A percentile compares a stretch with the other conserved stretches of the same genome.
phyloP scores from a whole-genome alignment of 371 early-diverging fungal species.

The Lichtheimia ornata region DNA sequence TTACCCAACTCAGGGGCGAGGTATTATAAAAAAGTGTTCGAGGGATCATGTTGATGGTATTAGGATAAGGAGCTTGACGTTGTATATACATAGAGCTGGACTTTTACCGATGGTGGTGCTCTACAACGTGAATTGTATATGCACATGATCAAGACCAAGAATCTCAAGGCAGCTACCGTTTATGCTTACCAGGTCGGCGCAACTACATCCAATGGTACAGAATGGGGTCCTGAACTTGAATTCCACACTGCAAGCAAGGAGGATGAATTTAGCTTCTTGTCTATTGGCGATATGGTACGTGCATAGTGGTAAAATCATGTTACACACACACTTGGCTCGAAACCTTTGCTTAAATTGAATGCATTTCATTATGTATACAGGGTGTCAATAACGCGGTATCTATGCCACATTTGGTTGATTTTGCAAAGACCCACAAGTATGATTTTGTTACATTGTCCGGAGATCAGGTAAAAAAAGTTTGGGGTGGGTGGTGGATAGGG shows the following conservation, averaged over 20 bases:
- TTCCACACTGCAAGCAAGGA: conserved; percentile 38
- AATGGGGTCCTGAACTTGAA: conserved; percentile 33
- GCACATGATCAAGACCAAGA: conserved; percentile 24
- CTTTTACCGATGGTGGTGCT: conserved; percentile 30
- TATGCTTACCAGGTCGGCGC: conserved; percentile 36
- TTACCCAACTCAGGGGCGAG: too few relatives aligned
- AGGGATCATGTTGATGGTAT: too few relatives aligned
- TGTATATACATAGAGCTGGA: conserved; percentile 19
- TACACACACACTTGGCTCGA: too few relatives aligned
- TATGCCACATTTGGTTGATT: conserved; percentile 27
- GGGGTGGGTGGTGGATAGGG: neutral
- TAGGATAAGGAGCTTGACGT: neutral
- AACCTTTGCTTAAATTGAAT: too few relatives aligned
- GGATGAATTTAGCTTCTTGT: conserved; percentile 38
- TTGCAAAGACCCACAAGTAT: conserved; percentile 36
- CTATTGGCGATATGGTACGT: conserved; percentile 47
- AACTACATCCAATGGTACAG: neutral
- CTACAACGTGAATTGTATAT: conserved; percentile 21
- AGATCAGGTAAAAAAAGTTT: conserved; percentile 28
- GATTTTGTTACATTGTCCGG: conserved; percentile 50
- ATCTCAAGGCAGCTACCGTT: conserved; percentile 23
- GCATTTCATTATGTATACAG: conserved; percentile 6
- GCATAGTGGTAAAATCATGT: too few relatives aligned
- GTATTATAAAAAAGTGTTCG: too few relatives aligned
- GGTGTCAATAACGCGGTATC: conserved; percentile 49